Percentiles rank a stretch among this genome's conserved stretches.
Evolutionary conservation across 2,329 filamentous ascomycete species (phyloP).

Genomic region (Hymenoscyphus repandus): DNA sequence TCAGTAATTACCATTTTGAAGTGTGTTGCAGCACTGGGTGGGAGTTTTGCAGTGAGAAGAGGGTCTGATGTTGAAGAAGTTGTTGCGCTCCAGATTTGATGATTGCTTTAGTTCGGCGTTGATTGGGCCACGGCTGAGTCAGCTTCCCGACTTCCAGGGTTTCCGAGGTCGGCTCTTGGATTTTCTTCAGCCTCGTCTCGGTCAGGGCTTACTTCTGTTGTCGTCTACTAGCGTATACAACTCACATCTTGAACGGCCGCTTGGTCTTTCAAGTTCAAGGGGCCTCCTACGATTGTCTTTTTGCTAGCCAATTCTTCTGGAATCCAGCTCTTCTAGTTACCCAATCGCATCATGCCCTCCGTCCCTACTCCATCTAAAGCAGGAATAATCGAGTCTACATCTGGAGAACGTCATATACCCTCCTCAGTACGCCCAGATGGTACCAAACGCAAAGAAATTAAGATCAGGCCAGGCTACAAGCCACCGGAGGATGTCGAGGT

Average conservation of each 20-base stretch:
- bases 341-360: constrained; percentile 31
- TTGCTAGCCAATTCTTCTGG: too few relatives aligned
- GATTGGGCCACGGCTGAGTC: neutral
- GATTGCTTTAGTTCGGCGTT: neutral
- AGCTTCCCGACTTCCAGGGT: neutral
- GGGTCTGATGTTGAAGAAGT: neutral
- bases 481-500: constrained; percentile 94
- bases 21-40: constrained; percentile 10
- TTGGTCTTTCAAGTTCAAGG: neutral
- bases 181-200: constrained; percentile 5
- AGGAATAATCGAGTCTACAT: constrained; percentile 68
- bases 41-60: neutral
- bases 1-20: constrained; percentile 29
- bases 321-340: neutral
- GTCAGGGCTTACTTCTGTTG: neutral
- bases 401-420: constrained; percentile 84
- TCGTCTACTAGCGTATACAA: neutral
- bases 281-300: neutral
- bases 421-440: constrained; percentile 83
- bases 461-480: constrained; percentile 85
- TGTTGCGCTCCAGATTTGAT: neutral
- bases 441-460: constrained; percentile 88
- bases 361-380: constrained; percentile 48
- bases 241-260: neutral
- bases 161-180: neutral